These are phyloP conservation scores for Neurospora sp. DNA, from an alignment of 495 filamentous ascomycete genomes.

Conservation along the genomic window DNA sequence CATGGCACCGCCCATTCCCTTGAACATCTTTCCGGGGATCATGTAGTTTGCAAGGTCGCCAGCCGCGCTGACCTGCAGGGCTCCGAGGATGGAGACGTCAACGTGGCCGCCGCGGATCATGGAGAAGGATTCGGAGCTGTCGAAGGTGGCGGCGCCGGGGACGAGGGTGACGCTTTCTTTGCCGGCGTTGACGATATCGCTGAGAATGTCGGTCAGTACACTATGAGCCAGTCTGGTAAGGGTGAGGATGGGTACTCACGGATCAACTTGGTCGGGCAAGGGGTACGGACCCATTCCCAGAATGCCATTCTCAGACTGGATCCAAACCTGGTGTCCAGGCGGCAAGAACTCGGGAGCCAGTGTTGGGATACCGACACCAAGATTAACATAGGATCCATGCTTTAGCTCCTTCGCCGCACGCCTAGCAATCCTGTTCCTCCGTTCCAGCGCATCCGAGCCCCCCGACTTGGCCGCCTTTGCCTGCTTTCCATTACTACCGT, in stretches of 20 bases:
- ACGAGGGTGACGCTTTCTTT: constrained; percentile 52
- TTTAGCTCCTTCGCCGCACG: constrained; percentile 53
- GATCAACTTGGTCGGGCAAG: constrained; percentile 39
- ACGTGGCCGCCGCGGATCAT: constrained; percentile 55
- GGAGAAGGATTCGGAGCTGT: constrained; percentile 48
- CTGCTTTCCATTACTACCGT: constrained; percentile 10
- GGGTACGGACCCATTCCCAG: constrained; percentile 55
- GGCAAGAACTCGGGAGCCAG: constrained; percentile 48
- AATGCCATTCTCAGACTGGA: constrained; percentile 54
- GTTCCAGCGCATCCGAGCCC: constrained; percentile 20
- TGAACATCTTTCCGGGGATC: constrained; percentile 53
- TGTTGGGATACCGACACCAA: constrained; percentile 56
- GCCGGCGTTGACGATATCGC: constrained; percentile 50
- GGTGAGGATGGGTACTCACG: constrained; percentile 15
- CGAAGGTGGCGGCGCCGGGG: constrained; percentile 46
- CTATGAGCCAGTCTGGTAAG: background rate
- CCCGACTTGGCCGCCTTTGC: constrained; percentile 6
- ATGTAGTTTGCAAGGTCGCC: constrained; percentile 56
- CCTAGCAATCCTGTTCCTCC: constrained; percentile 47
- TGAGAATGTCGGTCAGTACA: background rate
- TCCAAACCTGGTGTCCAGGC: constrained; percentile 39
- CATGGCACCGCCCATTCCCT: constrained; percentile 57
- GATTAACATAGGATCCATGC: constrained; percentile 56
- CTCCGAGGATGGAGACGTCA: constrained; percentile 50
- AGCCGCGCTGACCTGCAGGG: constrained; percentile 47